Base-by-base conservation (phyloP, 257 asterid genomes). In the Solanum commersonii region DNA sequence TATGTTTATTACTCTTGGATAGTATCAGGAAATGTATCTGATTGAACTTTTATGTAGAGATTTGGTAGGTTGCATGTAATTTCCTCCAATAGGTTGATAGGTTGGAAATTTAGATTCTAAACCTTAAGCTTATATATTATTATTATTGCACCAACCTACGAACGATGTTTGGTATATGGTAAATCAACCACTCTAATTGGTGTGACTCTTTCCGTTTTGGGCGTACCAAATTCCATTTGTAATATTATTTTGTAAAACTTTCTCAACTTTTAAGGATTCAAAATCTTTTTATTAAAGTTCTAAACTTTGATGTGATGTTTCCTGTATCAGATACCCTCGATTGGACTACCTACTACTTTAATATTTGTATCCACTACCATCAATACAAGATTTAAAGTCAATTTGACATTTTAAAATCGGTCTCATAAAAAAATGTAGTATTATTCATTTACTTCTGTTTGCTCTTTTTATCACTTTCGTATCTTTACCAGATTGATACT, bases 401-500 rank as follows among this genome's bases (percentile, higher is more conserved):
- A 35, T 73, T 73, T 73, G 82, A 73, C 82, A 73, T 73, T 35
- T 72, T 73, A 35, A 35, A 73, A 34, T 5, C 1, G 7, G 49
- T 81, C 27, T 46, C 68, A 1, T 81, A n/a, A 29, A 29, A 18
- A n/a, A 81, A 20, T 46, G 42, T 81, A 29, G 42, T 46, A 46
- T 78, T 40, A 14, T 81, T 49, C 9, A 16, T 82, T 82, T 20
- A 82, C 70, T 10, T 10, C 85, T 23, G 6, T 46, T 20, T 27
- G 20, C 20, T 29, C 3, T 82, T 82, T 82, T 65, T 46, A 82
- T 82, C 31, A 82, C 85, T 82, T 82, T 16, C 40, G 10, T 82
- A 20, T 29, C 85, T 49, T 49, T 49, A 82, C 85, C 70, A 59
- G 92, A 93, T 88, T 93, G 92, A 92, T 88, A 13, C 71, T 87